Evolutionary conservation across 768 basidiomycete genomes (phyloP).

Genomic region (Lentinula boryana): DNA sequence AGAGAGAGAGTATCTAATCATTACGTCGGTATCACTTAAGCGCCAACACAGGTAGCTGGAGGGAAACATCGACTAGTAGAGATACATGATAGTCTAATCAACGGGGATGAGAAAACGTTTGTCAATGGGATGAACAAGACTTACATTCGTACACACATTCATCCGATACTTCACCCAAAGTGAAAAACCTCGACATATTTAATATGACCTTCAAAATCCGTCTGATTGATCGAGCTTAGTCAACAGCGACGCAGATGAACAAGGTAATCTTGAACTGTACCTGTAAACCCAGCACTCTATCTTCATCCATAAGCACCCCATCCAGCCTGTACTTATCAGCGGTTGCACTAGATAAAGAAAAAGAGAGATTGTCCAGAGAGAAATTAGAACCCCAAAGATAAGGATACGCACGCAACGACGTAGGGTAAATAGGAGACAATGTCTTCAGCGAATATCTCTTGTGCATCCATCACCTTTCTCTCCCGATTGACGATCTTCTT

Average conservation of each 20-base stretch:
- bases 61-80: too few species aligned
- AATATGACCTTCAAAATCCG: background rate
- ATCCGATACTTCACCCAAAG: background rate
- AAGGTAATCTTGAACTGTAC: background rate
- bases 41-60: too few species aligned
- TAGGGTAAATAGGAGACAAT: constrained; percentile 2
- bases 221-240: background rate
- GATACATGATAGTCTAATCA: too few species aligned
- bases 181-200: constrained; percentile 2
- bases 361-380: background rate
- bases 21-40: too few species aligned
- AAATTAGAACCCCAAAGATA: background rate
- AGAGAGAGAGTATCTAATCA: too few species aligned
- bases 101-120: background rate
- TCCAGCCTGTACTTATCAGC: background rate
- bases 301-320: constrained; percentile 5
- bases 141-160: background rate
- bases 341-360: background rate
- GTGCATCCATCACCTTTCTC: background rate
- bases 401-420: background rate
- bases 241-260: background rate
- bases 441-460: constrained; percentile 1
- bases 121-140: too few species aligned
- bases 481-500: background rate
- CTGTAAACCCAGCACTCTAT: background rate